Evolutionary conservation across 768 basidiomycete species (phyloP).

Genomic region (Suillus sp.): DNA sequence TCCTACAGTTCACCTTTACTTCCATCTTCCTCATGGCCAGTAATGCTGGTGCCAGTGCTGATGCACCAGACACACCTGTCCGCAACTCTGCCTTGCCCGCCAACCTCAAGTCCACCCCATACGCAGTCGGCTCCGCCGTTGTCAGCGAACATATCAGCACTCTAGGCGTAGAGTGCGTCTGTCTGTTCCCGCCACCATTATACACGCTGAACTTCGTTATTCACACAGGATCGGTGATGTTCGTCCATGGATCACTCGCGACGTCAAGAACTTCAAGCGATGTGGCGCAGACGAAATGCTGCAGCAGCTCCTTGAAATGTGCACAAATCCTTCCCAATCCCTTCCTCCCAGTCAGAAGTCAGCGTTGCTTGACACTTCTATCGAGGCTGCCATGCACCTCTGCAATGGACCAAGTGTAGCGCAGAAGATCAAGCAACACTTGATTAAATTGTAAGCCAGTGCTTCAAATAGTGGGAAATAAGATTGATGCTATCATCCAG

Average conservation of each 20-base stretch:
- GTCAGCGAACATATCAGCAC: background rate
- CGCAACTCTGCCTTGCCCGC: background rate
- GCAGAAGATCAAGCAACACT: background rate
- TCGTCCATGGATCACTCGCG: background rate
- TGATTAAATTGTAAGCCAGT: background rate
- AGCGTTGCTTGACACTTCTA: background rate
- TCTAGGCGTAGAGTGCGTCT: background rate
- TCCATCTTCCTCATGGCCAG: background rate
- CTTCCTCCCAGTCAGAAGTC: slow-evolving; percentile 7
- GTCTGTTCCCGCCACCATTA: background rate
- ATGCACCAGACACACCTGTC: background rate
- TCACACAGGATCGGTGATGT: background rate
- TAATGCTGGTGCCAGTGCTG: background rate
- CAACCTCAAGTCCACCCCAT: slow-evolving; percentile 4
- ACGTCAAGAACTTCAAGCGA: background rate
- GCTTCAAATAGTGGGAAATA: too few species aligned
- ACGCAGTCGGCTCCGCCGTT: background rate
- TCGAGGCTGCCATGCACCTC: slow-evolving; percentile 2
- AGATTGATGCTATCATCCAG: background rate
- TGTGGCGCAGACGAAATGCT: slow-evolving; percentile 3
- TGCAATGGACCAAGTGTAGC: background rate
- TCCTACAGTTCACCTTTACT: background rate
- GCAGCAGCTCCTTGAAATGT: slow-evolving; percentile 3
- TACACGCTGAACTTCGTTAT: background rate
- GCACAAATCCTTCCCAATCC: background rate